A percentile compares a stretch with the other conserved stretches of the same genome.
These are phyloP conservation scores for Pythium scleroteichum DNA, from an alignment of 352 stramenopile species.

Conservation along the genomic window DNA sequence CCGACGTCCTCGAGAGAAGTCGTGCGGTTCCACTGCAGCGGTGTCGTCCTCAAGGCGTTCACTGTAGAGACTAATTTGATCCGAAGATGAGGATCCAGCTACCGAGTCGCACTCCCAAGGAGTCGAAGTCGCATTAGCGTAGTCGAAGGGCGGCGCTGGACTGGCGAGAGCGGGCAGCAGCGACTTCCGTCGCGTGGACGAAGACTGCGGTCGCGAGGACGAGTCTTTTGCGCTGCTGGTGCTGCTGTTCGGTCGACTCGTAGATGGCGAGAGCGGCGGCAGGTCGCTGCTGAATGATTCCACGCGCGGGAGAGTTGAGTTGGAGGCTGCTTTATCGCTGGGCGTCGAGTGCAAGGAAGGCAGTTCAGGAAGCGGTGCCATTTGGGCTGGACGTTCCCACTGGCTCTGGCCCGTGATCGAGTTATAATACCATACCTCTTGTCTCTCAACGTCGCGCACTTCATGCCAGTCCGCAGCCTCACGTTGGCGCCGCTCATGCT, in stretches of 20 bases:
- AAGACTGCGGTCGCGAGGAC: conserved; percentile 4
- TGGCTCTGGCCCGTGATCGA: conserved; percentile 64
- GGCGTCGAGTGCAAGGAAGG: conserved; percentile 18
- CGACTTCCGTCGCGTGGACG: background rate
- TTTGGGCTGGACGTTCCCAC: conserved; percentile 55
- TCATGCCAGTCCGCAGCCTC: conserved; percentile 56
- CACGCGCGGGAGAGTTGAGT: conserved; percentile 5
- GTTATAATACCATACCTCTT: conserved; percentile 87
- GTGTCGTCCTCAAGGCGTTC: conserved; percentile 38
- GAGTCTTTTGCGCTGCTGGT: background rate
- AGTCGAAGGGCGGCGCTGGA: conserved; percentile 33
- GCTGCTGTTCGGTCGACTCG: conserved; percentile 21
- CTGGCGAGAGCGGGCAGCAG: conserved; percentile 6
- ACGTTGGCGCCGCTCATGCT: background rate
- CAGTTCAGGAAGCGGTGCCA: conserved; percentile 35
- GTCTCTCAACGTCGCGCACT: conserved; percentile 65
- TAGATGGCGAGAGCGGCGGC: conserved; percentile 21
- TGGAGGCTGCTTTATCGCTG: background rate
- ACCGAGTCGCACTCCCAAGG: conserved; percentile 73
- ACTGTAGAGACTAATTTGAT: conserved; percentile 44
- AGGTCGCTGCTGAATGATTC: conserved; percentile 1
- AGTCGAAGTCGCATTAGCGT: conserved; percentile 30
- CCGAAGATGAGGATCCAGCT: conserved; percentile 30
- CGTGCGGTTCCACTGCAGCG: conserved; percentile 12
- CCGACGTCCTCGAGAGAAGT: conserved; percentile 18